A percentile compares a stretch with the other conserved stretches of the same genome.
Conservation (phyloP, 2,329 filamentous ascomycete genomes). For the Ceratocystis ficicola region DNA sequence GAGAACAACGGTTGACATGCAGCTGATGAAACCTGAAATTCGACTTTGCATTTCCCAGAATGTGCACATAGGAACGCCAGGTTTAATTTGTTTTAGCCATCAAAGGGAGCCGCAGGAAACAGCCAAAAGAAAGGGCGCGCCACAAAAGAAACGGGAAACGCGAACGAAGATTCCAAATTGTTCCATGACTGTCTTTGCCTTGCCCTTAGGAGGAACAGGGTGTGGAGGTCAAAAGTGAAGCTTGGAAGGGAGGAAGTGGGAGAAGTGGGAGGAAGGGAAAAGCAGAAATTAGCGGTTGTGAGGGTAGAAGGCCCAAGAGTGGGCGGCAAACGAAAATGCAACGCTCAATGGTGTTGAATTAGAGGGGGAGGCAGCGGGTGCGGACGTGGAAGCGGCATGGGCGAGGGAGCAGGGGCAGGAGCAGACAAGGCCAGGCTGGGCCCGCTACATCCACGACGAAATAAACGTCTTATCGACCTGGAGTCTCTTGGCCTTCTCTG, state of each 20-base stretch:
- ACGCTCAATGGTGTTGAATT: no score
- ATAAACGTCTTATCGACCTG: no score
- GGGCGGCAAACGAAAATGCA: not conserved
- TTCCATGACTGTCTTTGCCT: not conserved
- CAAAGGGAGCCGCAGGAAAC: not conserved
- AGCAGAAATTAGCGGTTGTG: not conserved
- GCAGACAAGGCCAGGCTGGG: no score
- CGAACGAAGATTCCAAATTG: no score
- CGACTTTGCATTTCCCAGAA: not conserved
- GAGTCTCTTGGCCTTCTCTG: no score
- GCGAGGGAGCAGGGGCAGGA: no score
- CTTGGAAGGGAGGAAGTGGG: not conserved
- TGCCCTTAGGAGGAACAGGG: not conserved
- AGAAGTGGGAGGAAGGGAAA: slow-evolving; percentile 1
- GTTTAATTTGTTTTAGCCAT: not conserved
- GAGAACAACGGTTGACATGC: not conserved
- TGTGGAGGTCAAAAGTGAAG: not conserved
- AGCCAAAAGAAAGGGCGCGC: no score
- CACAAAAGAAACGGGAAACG: no score
- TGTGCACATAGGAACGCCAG: not conserved
- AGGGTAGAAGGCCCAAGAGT: not conserved
- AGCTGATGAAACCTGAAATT: not conserved
- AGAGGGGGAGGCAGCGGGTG: no score
- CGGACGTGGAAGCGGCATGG: no score
- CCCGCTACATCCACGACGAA: no score